Percentiles rank a stretch among this genome's conserved stretches.
Evolutionary conservation across 768 basidiomycete genomes (phyloP).

Genomic region (Leccinum broughii): DNA sequence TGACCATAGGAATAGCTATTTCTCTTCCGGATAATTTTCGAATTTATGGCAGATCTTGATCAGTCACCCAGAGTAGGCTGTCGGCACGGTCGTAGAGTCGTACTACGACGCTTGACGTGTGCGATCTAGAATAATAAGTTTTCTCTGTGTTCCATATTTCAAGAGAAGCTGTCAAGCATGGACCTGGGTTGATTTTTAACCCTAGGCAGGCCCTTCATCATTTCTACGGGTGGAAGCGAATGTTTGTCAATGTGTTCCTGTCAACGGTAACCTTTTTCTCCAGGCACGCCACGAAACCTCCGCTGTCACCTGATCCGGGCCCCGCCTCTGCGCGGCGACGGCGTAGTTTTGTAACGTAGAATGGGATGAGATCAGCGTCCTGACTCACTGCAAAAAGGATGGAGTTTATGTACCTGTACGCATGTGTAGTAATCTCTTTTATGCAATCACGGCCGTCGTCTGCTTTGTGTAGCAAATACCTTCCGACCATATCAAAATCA

Average conservation of each 20-base stretch:
- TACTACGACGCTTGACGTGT: background rate
- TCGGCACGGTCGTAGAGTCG: background rate
- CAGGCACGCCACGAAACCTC: background rate
- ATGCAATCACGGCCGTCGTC: background rate
- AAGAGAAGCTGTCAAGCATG: background rate
- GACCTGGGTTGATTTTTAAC: background rate
- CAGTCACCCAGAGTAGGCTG: background rate
- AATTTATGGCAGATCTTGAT: background rate
- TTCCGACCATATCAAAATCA: background rate
- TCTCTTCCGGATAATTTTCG: background rate
- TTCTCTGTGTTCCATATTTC: background rate
- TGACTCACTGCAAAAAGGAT: background rate
- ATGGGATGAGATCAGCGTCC: background rate
- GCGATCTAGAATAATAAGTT: background rate
- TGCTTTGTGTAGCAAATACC: background rate
- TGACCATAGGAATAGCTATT: background rate
- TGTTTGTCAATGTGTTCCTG: too few relatives aligned
- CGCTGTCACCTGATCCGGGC: background rate
- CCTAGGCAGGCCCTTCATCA: too few relatives aligned
- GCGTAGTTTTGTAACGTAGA: background rate
- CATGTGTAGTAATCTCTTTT: background rate
- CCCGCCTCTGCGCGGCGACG: background rate
- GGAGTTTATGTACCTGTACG: background rate
- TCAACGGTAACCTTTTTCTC: background rate
- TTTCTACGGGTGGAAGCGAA: too few relatives aligned